Percentiles rank a stretch among this genome's conserved stretches.
These are phyloP conservation scores for Sicyos baderoa DNA, from an alignment of 306 rosid species.

Conservation along the genomic window DNA sequence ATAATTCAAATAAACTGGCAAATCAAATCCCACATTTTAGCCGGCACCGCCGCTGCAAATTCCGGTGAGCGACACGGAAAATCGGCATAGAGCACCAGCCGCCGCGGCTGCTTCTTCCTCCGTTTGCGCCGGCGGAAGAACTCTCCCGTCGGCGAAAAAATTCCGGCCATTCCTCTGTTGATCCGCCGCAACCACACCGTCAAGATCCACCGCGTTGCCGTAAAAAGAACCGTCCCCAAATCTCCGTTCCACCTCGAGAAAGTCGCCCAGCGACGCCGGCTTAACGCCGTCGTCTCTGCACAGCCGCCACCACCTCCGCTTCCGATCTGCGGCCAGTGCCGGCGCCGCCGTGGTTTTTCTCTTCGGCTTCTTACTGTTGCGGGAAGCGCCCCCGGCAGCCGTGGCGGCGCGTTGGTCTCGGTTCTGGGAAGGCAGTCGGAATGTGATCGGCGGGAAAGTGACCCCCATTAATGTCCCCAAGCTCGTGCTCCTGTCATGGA, in stretches of 20 bases:
- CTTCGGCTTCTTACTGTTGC: constrained; percentile 33
- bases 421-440: constrained; percentile 74
- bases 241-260: constrained; percentile 85
- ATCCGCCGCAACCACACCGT: constrained; percentile 42
- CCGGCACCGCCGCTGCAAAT: constrained; percentile 72
- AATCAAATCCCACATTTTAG: constrained; percentile 21
- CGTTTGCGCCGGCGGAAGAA: constrained; percentile 57
- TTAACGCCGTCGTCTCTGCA: constrained; percentile 61
- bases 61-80: constrained; percentile 60
- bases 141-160: constrained; percentile 72
- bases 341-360: constrained; percentile 33
- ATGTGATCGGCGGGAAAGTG: constrained; percentile 68
- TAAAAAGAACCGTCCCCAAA: constrained; percentile 73
- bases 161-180: constrained; percentile 45
- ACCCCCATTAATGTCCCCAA: constrained; percentile 89
- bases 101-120: constrained; percentile 32
- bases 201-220: constrained; percentile 77
- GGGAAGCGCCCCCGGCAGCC: constrained; percentile 19
- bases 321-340: constrained; percentile 36
- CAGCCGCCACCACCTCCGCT: constrained; percentile 85
- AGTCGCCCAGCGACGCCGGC: constrained; percentile 77
- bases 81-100: constrained; percentile 48
- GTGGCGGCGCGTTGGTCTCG: constrained; percentile 35
- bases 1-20: background rate
- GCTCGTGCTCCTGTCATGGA: constrained; percentile 83